phyloP scores from a whole-genome alignment of 305 asterid species.

The Monarda citriodora region DNA sequence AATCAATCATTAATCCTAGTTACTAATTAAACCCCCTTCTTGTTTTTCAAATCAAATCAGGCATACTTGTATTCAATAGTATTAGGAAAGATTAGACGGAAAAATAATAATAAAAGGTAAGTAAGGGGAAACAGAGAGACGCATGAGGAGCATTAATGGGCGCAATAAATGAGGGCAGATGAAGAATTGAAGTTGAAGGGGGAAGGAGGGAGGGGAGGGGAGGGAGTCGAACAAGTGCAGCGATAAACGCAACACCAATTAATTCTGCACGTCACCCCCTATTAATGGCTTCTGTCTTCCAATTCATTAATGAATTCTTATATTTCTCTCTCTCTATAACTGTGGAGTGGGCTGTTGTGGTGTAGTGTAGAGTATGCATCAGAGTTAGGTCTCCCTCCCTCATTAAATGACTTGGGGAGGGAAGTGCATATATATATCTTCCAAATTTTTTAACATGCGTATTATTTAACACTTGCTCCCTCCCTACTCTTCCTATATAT shows the following conservation, averaged over 20 bases:
- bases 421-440: neutral
- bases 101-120: too few species aligned
- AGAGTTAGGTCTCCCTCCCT: constrained; percentile 5
- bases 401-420: constrained; percentile 19
- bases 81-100: too few species aligned
- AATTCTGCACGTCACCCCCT: constrained; percentile 12
- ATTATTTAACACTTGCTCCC: neutral
- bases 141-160: too few species aligned
- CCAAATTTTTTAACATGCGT: neutral
- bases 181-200: constrained; percentile 25
- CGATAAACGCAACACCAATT: constrained; percentile 42
- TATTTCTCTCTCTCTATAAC: constrained; percentile 14
- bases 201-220: constrained; percentile 9
- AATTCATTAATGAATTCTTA: constrained; percentile 16
- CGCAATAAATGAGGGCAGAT: constrained; percentile 29
- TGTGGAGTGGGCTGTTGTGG: neutral
- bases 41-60: too few species aligned
- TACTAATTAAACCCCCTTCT: too few species aligned
- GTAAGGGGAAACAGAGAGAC: too few species aligned
- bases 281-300: constrained; percentile 44
- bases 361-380: neutral
- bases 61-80: too few species aligned
- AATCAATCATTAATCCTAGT: too few species aligned
- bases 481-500: neutral
- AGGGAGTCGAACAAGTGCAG: constrained; percentile 22